phyloP scores from a whole-genome alignment of 2,329 filamentous ascomycete species.

The Beauveria sp. region DNA sequence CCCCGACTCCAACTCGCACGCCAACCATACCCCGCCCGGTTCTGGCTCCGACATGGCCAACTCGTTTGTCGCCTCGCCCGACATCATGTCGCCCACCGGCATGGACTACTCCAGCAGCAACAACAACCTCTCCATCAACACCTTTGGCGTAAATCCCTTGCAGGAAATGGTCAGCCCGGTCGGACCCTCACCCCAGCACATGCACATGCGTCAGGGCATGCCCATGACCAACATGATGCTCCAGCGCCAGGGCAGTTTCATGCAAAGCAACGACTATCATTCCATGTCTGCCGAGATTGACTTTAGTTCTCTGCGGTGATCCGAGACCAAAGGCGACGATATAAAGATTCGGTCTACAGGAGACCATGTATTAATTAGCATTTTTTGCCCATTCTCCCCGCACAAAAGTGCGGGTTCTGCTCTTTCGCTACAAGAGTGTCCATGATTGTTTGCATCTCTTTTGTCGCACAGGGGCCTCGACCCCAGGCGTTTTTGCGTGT shows the following conservation, averaged over 20 bases:
- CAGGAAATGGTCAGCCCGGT: constrained; percentile 44
- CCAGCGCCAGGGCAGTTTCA: constrained; percentile 26
- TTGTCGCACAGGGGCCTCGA: not conserved
- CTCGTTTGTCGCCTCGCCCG: constrained; percentile 45
- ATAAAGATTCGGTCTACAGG: not conserved
- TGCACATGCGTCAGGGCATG: constrained; percentile 21
- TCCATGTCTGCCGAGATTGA: constrained; percentile 1
- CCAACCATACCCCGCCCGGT: constrained; percentile 19
- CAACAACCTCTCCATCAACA: constrained; percentile 24
- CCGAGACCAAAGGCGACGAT: not conserved
- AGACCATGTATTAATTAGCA: not conserved
- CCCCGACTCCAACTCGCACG: constrained; percentile 28
- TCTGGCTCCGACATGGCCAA: constrained; percentile 33
- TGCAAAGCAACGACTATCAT: constrained; percentile 16
- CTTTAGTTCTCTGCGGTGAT: constrained; percentile 18
- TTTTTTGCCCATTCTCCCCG: not conserved
- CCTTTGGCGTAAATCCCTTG: constrained; percentile 38
- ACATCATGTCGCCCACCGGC: constrained; percentile 41
- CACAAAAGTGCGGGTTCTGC: not conserved
- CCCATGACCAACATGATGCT: constrained; percentile 23
- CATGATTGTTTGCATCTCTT: not conserved
- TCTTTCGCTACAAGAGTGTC: not conserved
- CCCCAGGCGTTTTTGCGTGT: not conserved
- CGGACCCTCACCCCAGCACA: constrained; percentile 24
- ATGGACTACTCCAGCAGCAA: constrained; percentile 37